Base-by-base conservation (phyloP, 495 filamentous ascomycete species). In the Rhypophila decipiens region DNA sequence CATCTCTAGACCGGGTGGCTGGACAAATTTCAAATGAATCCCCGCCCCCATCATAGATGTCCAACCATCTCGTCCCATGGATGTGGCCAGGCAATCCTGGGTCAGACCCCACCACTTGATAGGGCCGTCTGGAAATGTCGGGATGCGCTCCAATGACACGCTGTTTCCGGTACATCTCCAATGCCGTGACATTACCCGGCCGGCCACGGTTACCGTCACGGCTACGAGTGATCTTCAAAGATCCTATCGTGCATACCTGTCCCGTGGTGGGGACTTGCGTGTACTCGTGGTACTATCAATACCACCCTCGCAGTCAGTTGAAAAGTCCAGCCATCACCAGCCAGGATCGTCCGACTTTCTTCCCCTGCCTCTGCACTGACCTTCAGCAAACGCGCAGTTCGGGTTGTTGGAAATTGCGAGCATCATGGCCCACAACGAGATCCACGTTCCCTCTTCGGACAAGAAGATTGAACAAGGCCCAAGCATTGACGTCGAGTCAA, bases 71-170 rank as follows among this genome's bases (percentile, higher is more conserved):
- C 27, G 27, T 13, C 13, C 27, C 27, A 7, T 31, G 27, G 27
- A 31, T 31, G 27, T 7, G 13, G 27, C 27, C 13, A 7, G 27
- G 27, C 27, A 7, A 31, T 13, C 27, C 7, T 13, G 27, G 27
- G 27, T 7, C 27, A 31, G 27, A 31, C 13, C 27, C 13, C 27
- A 20, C 39, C 22, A 2, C 19, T 5, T 42, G 39, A 42, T 42
- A 42, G 39, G 39, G 19, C n/a, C 39, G 39, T 24, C 24, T 42
- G 39, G 19, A 21, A 42, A 2, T 13, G 17, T 8, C 20, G 22
- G 18, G 39, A 42, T 24, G 39, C 39, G 39, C 18, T 13, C 39
- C 39, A 42, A 24, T 42, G n/a, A n/a, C n/a, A n/a, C n/a, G n/a
- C n/a, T 24, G 24, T 42, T 24, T 2, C 20, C 4, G n/a, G 17